phyloP scores from a whole-genome alignment of 768 basidiomycete species.

The Boletellus sp. region DNA sequence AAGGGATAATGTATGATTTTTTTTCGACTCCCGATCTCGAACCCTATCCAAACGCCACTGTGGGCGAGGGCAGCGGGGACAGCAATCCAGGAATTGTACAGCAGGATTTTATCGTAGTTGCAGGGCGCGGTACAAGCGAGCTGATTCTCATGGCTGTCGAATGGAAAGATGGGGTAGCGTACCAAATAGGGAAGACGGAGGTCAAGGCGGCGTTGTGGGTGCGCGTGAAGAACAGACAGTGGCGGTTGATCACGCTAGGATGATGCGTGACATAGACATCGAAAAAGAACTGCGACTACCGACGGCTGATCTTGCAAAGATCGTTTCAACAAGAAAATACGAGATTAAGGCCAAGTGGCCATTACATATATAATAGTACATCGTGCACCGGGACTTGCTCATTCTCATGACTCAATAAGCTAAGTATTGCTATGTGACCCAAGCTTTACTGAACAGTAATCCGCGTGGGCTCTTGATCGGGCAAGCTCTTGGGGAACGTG shows the following conservation, averaged over 20 bases:
- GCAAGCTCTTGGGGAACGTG: conserved; percentile 42
- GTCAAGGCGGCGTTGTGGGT: neutral
- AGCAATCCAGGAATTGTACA: neutral
- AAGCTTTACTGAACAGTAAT: conserved; percentile 29
- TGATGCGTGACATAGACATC: no score
- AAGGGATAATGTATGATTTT: neutral
- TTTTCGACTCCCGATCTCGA: neutral
- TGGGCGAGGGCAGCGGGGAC: no score
- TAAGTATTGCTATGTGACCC: no score
- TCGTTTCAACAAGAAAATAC: no score
- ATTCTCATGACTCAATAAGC: no score
- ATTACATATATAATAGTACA: no score
- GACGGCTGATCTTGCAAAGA: no score
- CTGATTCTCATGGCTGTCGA: conserved; percentile 13
- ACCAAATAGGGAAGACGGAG: conserved; percentile 3
- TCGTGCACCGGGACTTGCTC: no score
- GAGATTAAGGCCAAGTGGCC: no score
- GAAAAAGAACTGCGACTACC: no score
- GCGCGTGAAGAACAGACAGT: conserved; percentile 9
- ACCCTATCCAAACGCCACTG: neutral
- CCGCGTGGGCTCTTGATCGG: conserved; percentile 41
- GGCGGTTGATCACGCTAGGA: conserved; percentile 11
- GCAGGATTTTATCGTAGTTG: conserved; percentile 14
- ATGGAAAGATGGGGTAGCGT: conserved; percentile 15
- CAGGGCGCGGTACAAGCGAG: neutral